phyloP scores from a whole-genome alignment of 768 basidiomycete genomes.

The Kockovaella imperatae region DNA sequence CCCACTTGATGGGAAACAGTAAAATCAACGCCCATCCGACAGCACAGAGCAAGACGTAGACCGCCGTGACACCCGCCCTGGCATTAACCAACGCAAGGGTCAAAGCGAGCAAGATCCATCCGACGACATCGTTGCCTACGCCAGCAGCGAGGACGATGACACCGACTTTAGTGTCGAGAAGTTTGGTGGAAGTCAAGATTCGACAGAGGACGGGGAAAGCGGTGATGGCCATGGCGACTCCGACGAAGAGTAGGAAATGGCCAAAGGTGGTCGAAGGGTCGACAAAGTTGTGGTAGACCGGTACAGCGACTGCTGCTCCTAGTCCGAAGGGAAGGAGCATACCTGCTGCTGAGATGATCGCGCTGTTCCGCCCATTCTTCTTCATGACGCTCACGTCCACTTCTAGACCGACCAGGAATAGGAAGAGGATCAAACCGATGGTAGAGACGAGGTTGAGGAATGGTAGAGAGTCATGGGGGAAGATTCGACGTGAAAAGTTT shows the following conservation, averaged over 20 bases:
- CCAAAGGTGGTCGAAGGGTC: conserved; percentile 59
- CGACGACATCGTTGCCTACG: conserved; percentile 70
- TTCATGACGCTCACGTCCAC: conserved; percentile 65
- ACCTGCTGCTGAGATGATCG: conserved; percentile 59
- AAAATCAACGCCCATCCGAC: conserved; percentile 62
- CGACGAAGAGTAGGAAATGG: conserved; percentile 76
- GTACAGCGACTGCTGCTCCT: conserved; percentile 66
- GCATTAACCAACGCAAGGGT: conserved; percentile 79
- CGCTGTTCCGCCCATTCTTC: conserved; percentile 56
- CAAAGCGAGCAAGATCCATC: conserved; percentile 76
- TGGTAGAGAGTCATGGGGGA: conserved; percentile 60
- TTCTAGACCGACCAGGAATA: conserved; percentile 80
- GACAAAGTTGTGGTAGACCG: conserved; percentile 62
- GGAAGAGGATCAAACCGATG: conserved; percentile 52
- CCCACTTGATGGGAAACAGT: conserved; percentile 58
- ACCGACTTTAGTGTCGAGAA: conserved; percentile 79
- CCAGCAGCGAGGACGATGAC: conserved; percentile 74
- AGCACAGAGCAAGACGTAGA: conserved; percentile 67
- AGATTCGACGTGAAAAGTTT: conserved; percentile 69
- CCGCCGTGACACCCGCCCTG: conserved; percentile 60
- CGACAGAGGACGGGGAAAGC: conserved; percentile 55
- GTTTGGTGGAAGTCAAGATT: conserved; percentile 71
- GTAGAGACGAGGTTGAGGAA: conserved; percentile 65
- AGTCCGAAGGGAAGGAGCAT: conserved; percentile 70
- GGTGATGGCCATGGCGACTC: conserved; percentile 63